Evolutionary conservation across 2,329 filamentous ascomycete genomes (phyloP), one percentile per base, ranked within the genome.

Genomic region (Claviceps fusiformis): DNA sequence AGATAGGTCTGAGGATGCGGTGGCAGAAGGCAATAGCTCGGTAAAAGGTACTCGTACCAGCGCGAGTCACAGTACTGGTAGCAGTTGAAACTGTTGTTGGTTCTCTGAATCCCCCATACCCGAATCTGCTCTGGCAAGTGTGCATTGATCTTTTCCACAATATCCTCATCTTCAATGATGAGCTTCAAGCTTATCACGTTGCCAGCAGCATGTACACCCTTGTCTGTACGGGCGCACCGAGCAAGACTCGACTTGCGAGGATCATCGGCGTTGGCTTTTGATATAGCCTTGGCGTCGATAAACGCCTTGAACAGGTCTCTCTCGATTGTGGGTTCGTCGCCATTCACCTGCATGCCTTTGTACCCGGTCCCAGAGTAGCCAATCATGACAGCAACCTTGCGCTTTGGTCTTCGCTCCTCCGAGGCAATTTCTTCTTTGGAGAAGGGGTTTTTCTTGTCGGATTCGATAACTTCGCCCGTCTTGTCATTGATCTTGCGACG

Each of bases 351-450:
- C 85, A 98, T 95, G 64, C 93, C 93, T 72, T 89, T 91, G 76
- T 98, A 98, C 17, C 93, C 93, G 10, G 89, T 95, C 52, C 93
- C 93, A 6, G 91, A 90, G 70, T 98, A 98, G 17, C 93, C 93
- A 62, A 98, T 85, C 75, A 97, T 75, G 37, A 98, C 90, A 45
- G 92, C 93, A 52, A 96, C 92, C 75, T 98, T 98, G 70, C 88
- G 85, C 78, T 98, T 98, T 29, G 93, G 93, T 55, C 83, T 83
- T 60, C 92, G 84, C 67, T 86, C 85, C 69, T 98, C 93, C 50
- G 83, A 83, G 13, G 86, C 88, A 62, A 96, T 92, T 71, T 96
- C 91, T 60, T 93, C 89, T 62, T 87, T 80, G 54, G 73, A 71
- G 62, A 82, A 82, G 44, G 75, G 73, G 56, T 81, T 80, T 52